Evolutionary conservation across 257 asterid species (phyloP), one percentile per base, ranked within the genome.

Genomic region (Solanum pimpinellifolium): DNA sequence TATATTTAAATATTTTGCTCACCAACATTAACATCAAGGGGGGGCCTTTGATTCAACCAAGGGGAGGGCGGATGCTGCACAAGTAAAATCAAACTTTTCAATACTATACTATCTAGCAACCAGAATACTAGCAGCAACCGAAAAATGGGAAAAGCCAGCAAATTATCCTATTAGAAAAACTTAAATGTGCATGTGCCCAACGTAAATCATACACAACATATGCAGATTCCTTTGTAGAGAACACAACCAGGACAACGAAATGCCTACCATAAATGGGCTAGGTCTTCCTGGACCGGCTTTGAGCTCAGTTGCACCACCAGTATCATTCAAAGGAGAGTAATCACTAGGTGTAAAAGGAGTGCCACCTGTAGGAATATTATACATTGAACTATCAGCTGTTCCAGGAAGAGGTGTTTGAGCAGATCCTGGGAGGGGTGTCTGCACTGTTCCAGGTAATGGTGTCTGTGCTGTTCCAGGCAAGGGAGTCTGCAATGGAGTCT

Each of bases 21-120:
- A 96, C 99, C 99, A 73, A 94, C 95, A 89, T 96, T 96, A 89
- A 95, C 99, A 89, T 96, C 99, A 84, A 96, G 97, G 42, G 95
- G 94, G 86, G 98, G 98, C 93, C 98, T 94, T 89, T 93, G 98
- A 89, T 90, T 94, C 90, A 91, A 86, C 98, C 96, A 94, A 86
- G 98, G 86, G 27, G 98, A 92, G 85, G 98, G 98, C 5, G 97
- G 96, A 89, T 91, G 98, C 99, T 94, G 98, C 93, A 89, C 88
- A 88, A 83, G 52, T 77, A 87, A 88, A 88, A 78, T 37, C 41
- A 78, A 78, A 46, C 15, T 15, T 8, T 39, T 62, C 85, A 31
- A 84, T 20, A 87, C 86, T 87, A 65, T 49, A 75, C 73, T 65
- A 85, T 86, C 81, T 85, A 27, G 70, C 75, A 76, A 81, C 25